These are phyloP conservation scores for Cinnamomum chago DNA, from an alignment of 164 flowering plant species.

Conservation along the genomic window DNA sequence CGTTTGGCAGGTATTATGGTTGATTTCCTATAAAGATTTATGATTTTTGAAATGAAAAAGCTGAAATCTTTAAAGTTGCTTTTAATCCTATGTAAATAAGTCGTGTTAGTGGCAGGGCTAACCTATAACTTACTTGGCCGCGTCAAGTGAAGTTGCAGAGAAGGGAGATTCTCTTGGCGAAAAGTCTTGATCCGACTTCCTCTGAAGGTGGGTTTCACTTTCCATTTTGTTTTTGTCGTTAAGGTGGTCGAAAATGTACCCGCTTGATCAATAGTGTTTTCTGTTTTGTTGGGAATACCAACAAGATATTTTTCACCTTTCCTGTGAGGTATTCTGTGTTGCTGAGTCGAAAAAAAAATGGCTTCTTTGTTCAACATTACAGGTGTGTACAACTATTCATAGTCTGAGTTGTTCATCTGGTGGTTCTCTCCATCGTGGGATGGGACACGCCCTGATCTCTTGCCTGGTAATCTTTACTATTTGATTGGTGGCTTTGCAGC, in stretches of 20 bases:
- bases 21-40: background rate
- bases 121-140: background rate
- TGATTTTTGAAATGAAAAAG: background rate
- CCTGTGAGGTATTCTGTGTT: too few species aligned
- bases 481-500: too few species aligned
- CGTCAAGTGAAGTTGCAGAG: background rate
- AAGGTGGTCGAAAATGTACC: background rate
- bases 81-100: background rate
- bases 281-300: background rate
- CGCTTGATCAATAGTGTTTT: background rate
- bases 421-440: too few species aligned
- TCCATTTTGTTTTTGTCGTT: background rate
- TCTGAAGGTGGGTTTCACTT: background rate
- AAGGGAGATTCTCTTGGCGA: background rate
- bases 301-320: background rate
- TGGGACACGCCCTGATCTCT: too few species aligned
- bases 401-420: too few species aligned
- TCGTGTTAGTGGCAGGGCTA: background rate
- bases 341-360: too few species aligned
- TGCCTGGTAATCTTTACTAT: too few species aligned
- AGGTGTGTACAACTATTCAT: too few species aligned
- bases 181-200: background rate
- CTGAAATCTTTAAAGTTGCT: too few species aligned
- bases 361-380: too few species aligned
- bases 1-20: background rate